Evolutionary conservation across 1,284 basidiomycete genomes (phyloP).

Genomic region (Trichosporon coremiiforme): DNA sequence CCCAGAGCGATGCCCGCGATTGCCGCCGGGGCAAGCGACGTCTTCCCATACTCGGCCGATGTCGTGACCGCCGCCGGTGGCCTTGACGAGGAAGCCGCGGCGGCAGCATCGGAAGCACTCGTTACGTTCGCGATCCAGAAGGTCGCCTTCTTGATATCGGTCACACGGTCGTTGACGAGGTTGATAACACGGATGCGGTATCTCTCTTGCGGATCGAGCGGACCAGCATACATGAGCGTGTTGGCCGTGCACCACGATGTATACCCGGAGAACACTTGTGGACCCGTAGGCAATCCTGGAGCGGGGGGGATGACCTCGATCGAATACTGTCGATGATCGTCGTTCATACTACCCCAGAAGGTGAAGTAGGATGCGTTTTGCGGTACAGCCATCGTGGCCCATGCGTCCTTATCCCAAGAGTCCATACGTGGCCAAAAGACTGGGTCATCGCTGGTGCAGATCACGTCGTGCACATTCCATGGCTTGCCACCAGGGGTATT

Average conservation of each 20-base stretch:
- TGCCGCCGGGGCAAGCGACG: not conserved
- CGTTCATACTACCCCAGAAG: slow-evolving; percentile 17
- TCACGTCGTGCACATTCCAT: slow-evolving; percentile 4
- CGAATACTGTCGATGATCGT: slow-evolving; percentile 5
- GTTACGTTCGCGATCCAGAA: slow-evolving; percentile 13
- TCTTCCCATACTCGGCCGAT: not conserved
- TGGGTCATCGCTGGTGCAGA: slow-evolving; percentile 1
- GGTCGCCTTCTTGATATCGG: slow-evolving; percentile 13
- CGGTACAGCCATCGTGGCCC: slow-evolving; percentile 8
- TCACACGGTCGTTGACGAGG: not conserved
- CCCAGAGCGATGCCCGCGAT: not conserved
- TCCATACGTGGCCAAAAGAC: slow-evolving; percentile 5
- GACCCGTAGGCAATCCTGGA: not conserved
- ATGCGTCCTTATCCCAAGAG: not conserved
- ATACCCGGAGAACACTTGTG: slow-evolving; percentile 2
- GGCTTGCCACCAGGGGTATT: slow-evolving; percentile 7
- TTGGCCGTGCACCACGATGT: slow-evolving; percentile 11
- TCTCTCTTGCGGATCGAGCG: not conserved
- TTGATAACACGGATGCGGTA: slow-evolving; percentile 7
- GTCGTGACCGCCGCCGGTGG: too few species aligned
- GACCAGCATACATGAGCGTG: slow-evolving; percentile 9
- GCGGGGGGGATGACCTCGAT: slow-evolving; percentile 1
- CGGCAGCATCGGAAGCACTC: not conserved
- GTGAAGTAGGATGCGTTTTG: slow-evolving; percentile 15
- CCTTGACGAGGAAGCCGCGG: not conserved